phyloP scores from a whole-genome alignment of 805 yeast genomes.

The Phaffomyces opuntiae region DNA sequence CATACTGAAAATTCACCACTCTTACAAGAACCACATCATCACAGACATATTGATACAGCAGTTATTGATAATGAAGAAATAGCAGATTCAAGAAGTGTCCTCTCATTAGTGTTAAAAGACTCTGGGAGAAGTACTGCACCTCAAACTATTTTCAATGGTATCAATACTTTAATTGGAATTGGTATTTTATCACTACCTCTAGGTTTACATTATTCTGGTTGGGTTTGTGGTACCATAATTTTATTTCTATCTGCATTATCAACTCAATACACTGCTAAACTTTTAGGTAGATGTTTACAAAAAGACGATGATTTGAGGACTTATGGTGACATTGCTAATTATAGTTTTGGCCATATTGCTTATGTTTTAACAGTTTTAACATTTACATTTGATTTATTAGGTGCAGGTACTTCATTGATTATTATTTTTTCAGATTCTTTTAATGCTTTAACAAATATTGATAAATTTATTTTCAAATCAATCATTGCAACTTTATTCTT shows the following conservation, averaged over 20 bases:
- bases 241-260: conserved; percentile 39
- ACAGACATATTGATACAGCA: neutral
- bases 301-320: conserved; percentile 35
- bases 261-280: conserved; percentile 47
- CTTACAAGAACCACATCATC: neutral
- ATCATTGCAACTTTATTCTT: conserved; percentile 34
- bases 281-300: conserved; percentile 42
- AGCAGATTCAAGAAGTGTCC: conserved; percentile 11
- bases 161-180: conserved; percentile 69
- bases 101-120: conserved; percentile 10
- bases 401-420: conserved; percentile 53
- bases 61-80: neutral
- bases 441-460: conserved; percentile 37
- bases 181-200: conserved; percentile 70
- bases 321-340: conserved; percentile 53
- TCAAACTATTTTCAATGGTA: conserved; percentile 72
- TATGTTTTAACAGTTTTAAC: conserved; percentile 39
- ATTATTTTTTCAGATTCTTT: conserved; percentile 57
- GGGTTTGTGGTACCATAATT: conserved; percentile 44
- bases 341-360: conserved; percentile 39
- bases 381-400: conserved; percentile 51
- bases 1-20: conserved; percentile 13
- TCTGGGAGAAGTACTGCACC: conserved; percentile 52
- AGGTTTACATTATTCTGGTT: conserved; percentile 62
- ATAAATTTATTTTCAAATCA: conserved; percentile 34